Conservation (phyloP, 2,329 filamentous ascomycete species). For the Lachnellula arida region DNA sequence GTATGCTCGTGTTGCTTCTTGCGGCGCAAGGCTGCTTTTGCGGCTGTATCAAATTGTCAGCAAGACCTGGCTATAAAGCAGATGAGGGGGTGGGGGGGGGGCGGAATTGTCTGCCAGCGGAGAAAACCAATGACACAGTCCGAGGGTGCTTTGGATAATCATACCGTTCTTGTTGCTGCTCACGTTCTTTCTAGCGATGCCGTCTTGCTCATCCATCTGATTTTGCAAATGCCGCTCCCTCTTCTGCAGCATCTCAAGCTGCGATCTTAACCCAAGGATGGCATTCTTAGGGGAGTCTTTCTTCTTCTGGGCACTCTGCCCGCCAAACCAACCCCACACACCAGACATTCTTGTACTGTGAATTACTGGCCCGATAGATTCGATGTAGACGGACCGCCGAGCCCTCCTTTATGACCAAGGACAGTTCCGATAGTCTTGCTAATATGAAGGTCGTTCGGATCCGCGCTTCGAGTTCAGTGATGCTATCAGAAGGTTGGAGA, state of each 20-base stretch:
- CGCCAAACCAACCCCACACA: slow-evolving; percentile 90
- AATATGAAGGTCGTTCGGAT: neutral
- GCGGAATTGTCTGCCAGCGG: no score
- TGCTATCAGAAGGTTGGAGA: slow-evolving; percentile 21
- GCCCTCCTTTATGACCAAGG: slow-evolving; percentile 4
- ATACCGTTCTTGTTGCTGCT: slow-evolving; percentile 85
- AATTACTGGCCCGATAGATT: slow-evolving; percentile 9
- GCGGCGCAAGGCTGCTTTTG: slow-evolving; percentile 82
- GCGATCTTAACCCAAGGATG: slow-evolving; percentile 79
- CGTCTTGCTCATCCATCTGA: slow-evolving; percentile 91
- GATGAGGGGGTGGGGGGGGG: no score
- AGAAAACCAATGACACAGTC: neutral
- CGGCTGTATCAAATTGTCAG: slow-evolving; percentile 52
- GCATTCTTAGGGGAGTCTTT: slow-evolving; percentile 97
- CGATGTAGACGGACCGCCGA: slow-evolving; percentile 9
- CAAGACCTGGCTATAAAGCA: neutral
- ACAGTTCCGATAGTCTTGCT: neutral
- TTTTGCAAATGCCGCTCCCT: slow-evolving; percentile 84
- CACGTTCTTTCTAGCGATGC: slow-evolving; percentile 82
- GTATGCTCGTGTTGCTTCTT: slow-evolving; percentile 94
- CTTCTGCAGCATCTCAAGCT: slow-evolving; percentile 97
- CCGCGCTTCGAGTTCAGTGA: slow-evolving; percentile 2
- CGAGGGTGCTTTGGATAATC: slow-evolving; percentile 29
- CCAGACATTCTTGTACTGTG: slow-evolving; percentile 48
- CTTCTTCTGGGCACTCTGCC: slow-evolving; percentile 73